A percentile compares a stretch with the other conserved stretches of the same genome.
Conservation (phyloP, 371 early-diverging fungal species). For the Blastocladiella emersonii region DNA sequence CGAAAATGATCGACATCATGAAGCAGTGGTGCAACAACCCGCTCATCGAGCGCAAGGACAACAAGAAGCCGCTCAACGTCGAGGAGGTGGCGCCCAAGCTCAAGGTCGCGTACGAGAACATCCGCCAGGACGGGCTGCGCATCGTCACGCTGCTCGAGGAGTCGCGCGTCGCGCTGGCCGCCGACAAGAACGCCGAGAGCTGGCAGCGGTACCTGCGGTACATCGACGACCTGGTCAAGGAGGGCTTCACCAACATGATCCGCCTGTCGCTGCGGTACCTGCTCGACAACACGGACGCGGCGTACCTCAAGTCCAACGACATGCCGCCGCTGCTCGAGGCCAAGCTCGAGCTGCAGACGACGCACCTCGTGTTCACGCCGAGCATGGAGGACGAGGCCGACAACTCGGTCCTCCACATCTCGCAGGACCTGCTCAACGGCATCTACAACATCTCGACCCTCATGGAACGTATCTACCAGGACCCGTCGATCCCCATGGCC, state of each 20-base stretch:
- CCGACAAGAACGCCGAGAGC: slow-evolving; percentile 13
- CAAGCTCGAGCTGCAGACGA: slow-evolving; percentile 35
- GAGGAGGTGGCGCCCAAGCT: slow-evolving; percentile 39
- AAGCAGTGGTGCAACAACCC: slow-evolving; percentile 34
- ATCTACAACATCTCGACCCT: slow-evolving; percentile 33
- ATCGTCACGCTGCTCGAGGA: slow-evolving; percentile 28
- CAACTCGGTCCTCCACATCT: slow-evolving; percentile 22
- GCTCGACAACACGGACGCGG: slow-evolving; percentile 32
- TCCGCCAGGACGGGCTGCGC: slow-evolving; percentile 29
- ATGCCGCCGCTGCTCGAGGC: slow-evolving; percentile 36
- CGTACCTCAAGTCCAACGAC: slow-evolving; percentile 22
- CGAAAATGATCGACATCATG: slow-evolving; percentile 38
- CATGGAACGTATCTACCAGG: slow-evolving; percentile 28
- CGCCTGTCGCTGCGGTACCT: slow-evolving; percentile 31
- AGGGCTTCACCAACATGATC: slow-evolving; percentile 32
- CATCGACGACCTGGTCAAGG: slow-evolving; percentile 29
- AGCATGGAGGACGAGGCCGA: slow-evolving; percentile 35
- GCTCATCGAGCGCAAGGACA: slow-evolving; percentile 41
- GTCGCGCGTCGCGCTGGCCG: slow-evolving; percentile 20
- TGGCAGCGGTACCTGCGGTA: slow-evolving; percentile 32
- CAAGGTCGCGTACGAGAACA: slow-evolving; percentile 27
- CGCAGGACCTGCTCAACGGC: slow-evolving; percentile 29
- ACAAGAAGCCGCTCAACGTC: slow-evolving; percentile 36
- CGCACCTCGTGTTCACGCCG: slow-evolving; percentile 35
- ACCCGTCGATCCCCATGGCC: not conserved